These are phyloP conservation scores for Panicum hallii DNA, from an alignment of 202 grass and related monocot species.

Conservation along the genomic window DNA sequence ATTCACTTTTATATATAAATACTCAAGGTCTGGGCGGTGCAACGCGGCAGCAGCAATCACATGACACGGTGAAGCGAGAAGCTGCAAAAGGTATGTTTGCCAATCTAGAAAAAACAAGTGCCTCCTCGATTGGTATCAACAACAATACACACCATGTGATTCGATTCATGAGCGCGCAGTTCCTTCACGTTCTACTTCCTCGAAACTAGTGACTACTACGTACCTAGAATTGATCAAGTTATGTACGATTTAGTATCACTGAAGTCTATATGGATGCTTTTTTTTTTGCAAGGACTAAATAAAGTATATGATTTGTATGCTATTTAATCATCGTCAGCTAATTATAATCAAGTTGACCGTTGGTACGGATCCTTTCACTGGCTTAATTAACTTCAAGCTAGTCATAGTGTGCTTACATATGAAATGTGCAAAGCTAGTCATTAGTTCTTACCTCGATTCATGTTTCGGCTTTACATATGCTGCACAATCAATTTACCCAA, in stretches of 20 bases:
- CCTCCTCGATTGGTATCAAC: neutral
- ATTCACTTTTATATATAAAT: neutral
- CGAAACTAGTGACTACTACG: neutral
- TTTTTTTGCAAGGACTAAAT: neutral
- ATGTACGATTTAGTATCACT: neutral
- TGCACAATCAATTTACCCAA: too few relatives aligned
- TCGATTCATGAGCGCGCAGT: neutral
- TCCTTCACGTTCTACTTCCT: neutral
- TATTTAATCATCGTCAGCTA: neutral
- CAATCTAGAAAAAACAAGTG: neutral
- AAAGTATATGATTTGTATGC: neutral
- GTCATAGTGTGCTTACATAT: neutral
- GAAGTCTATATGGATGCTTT: neutral
- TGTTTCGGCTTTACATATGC: too few relatives aligned
- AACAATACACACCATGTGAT: neutral
- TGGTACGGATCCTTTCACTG: neutral
- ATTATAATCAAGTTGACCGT: neutral
- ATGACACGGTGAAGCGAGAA: neutral
- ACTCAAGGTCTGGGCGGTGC: constrained; percentile 19
- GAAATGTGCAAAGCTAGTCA: too few relatives aligned
- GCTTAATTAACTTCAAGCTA: neutral
- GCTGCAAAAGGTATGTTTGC: constrained; percentile 1
- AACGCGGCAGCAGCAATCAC: neutral
- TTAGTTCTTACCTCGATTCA: too few relatives aligned
- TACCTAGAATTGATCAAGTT: neutral